These are phyloP conservation scores for Ramularia collo-cygni DNA, from an alignment of 2,329 filamentous ascomycete species.

Conservation along the genomic window DNA sequence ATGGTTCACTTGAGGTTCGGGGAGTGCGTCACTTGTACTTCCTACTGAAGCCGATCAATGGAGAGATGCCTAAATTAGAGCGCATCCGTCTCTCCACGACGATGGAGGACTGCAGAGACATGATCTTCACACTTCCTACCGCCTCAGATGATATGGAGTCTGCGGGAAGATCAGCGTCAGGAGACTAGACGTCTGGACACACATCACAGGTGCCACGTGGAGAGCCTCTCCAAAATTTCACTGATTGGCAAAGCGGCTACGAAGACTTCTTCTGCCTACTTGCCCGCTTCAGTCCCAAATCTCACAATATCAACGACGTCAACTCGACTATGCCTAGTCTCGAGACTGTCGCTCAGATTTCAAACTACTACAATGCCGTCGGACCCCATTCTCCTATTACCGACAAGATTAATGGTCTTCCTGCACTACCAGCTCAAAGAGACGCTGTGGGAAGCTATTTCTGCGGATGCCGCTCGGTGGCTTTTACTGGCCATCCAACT, in stretches of 20 bases:
- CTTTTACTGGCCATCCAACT: constrained; percentile 27
- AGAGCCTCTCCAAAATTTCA: too few species aligned
- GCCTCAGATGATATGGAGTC: too few species aligned
- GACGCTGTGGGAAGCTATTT: constrained; percentile 28
- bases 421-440: constrained; percentile 22
- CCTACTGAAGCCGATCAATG: not conserved
- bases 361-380: constrained; percentile 21
- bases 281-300: constrained; percentile 23
- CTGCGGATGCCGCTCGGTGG: constrained; percentile 28
- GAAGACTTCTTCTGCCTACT: constrained; percentile 25
- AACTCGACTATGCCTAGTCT: constrained; percentile 20
- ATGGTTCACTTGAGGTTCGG: not conserved
- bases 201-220: too few species aligned
- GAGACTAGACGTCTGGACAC: too few species aligned
- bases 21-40: constrained; percentile 3
- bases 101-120: not conserved
- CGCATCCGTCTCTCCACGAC: not conserved
- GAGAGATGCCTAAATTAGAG: not conserved
- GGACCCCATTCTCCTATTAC: constrained; percentile 16
- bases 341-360: constrained; percentile 26
- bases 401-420: constrained; percentile 8
- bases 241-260: constrained; percentile 16
- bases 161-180: too few species aligned
- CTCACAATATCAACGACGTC: constrained; percentile 17
- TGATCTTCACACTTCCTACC: not conserved